These are phyloP conservation scores for Pythium aristosporum DNA, from an alignment of 352 stramenopile genomes.

Conservation along the genomic window DNA sequence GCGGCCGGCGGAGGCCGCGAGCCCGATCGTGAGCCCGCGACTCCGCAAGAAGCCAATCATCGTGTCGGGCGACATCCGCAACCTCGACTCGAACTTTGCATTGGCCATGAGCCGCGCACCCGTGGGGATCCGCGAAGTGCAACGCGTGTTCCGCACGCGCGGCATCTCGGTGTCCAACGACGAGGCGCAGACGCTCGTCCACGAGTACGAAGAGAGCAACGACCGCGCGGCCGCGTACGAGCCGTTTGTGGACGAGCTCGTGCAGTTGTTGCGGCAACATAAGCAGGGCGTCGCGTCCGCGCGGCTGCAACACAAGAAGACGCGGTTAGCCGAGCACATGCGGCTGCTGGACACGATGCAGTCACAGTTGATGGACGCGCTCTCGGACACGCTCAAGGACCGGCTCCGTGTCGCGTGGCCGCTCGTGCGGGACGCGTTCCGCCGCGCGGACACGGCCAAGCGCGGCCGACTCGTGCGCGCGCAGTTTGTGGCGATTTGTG, in stretches of 20 bases:
- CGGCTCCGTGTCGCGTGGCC: conserved; percentile 54
- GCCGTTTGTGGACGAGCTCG: conserved; percentile 62
- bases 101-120: conserved; percentile 44
- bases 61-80: conserved; percentile 66
- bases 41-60: conserved; percentile 61
- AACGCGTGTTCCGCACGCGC: conserved; percentile 46
- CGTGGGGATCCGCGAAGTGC: conserved; percentile 45
- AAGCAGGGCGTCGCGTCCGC: conserved; percentile 35
- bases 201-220: conserved; percentile 84
- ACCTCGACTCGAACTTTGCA: conserved; percentile 67
- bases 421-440: conserved; percentile 54
- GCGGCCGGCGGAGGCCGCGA: conserved; percentile 33
- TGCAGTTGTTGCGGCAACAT: conserved; percentile 43
- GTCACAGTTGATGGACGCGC: conserved; percentile 40
- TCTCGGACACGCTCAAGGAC: conserved; percentile 42
- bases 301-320: conserved; percentile 57
- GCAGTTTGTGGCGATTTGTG: conserved; percentile 45
- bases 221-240: conserved; percentile 53
- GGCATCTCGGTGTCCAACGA: conserved; percentile 49
- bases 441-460: conserved; percentile 34
- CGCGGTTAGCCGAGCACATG: conserved; percentile 48
- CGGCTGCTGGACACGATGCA: conserved; percentile 50
- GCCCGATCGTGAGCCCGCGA: conserved; percentile 29
- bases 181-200: conserved; percentile 56
- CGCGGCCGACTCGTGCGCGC: conserved; percentile 36